These are phyloP conservation scores for Microbotryum saponariae DNA, from an alignment of 1,284 basidiomycete species.

Conservation along the genomic window DNA sequence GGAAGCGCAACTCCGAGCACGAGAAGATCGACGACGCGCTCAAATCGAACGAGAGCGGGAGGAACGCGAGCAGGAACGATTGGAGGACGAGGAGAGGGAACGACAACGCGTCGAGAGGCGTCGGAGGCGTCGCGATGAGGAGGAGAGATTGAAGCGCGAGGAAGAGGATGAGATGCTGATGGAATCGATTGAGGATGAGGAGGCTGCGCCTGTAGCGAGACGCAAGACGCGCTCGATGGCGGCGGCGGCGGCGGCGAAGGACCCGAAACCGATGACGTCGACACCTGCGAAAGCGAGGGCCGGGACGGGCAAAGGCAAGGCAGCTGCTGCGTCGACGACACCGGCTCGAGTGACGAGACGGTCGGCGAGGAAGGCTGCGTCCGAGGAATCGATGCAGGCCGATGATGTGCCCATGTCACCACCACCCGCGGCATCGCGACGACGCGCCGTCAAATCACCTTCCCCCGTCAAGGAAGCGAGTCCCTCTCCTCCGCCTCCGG, in stretches of 20 bases:
- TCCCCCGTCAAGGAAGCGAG: conserved; percentile 2
- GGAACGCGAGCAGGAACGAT: conserved; percentile 21
- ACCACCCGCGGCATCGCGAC: no score
- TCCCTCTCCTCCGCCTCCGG: conserved; percentile 3
- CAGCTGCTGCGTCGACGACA: conserved; percentile 1
- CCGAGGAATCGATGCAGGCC: no score
- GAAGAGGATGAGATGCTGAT: conserved; percentile 14
- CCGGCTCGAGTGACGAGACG: not conserved
- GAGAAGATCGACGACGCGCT: conserved; percentile 22
- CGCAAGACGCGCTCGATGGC: conserved; percentile 15
- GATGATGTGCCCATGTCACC: no score
- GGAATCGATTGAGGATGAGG: conserved; percentile 6
- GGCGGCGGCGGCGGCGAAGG: not conserved
- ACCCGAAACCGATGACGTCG: not conserved
- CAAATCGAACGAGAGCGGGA: conserved; percentile 20
- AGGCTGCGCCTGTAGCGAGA: not conserved
- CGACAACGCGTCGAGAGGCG: conserved; percentile 8
- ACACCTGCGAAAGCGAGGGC: conserved; percentile 5
- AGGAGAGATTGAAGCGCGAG: conserved; percentile 18
- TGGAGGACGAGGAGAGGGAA: conserved; percentile 14
- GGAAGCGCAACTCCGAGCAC: conserved; percentile 20
- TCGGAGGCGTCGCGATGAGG: not conserved
- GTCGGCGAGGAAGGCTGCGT: no score
- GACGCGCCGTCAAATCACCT: not conserved
- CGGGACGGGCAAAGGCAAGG: conserved; percentile 4